Percentiles rank a stretch among this genome's conserved stretches.
These are phyloP conservation scores for Colletotrichum sp. DNA, from an alignment of 2,329 filamentous ascomycete species.

Conservation along the genomic window DNA sequence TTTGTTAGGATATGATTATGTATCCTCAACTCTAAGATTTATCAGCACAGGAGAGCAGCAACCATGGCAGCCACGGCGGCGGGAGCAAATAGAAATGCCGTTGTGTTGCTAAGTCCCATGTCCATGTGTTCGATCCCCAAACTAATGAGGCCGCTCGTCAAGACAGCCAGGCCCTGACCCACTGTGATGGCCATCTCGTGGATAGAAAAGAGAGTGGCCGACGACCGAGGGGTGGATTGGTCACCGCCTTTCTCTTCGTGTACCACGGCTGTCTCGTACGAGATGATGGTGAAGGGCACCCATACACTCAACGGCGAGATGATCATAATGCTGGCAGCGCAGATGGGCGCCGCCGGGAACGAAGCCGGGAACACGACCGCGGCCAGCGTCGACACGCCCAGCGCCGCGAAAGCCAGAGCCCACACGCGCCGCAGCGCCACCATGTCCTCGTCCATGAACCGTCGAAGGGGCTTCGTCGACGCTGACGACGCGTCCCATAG, in stretches of 20 bases:
- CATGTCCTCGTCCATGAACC: not conserved
- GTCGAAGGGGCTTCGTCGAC: not conserved
- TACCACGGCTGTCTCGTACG: not conserved
- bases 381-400: not conserved
- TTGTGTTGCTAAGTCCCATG: not conserved
- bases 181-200: not conserved
- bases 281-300: not conserved
- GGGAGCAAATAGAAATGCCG: not conserved
- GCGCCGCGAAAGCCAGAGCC: not conserved
- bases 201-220: not conserved
- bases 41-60: not conserved
- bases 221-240: not conserved
- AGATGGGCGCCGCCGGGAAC: not conserved
- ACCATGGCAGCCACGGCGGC: not conserved
- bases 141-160: not conserved
- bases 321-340: not conserved
- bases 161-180: not conserved
- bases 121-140: not conserved
- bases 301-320: not conserved
- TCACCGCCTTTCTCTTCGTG: not conserved
- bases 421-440: not conserved
- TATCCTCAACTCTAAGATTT: fast-evolving
- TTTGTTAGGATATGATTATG: not conserved
- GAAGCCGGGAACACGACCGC: not conserved
- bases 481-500: not conserved